phyloP scores from a whole-genome alignment of 2,329 filamentous ascomycete genomes.

The Pseudogymnoascus sp. region DNA sequence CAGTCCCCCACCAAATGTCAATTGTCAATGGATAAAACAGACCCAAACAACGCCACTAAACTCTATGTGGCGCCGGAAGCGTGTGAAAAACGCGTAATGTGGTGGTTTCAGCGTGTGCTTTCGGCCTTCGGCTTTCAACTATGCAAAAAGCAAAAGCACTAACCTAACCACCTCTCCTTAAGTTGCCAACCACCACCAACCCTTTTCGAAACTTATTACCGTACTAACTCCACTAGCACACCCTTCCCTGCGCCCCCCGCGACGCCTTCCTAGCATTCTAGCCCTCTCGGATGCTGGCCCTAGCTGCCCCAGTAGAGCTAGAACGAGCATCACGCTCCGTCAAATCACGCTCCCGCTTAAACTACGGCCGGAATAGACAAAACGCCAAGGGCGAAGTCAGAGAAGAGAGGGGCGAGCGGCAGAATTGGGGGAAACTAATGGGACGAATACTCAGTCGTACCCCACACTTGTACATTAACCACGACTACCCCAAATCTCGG shows the following conservation, averaged over 20 bases:
- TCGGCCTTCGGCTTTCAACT: neutral
- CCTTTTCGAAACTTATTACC: neutral
- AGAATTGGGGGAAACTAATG: neutral
- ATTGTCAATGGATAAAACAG: neutral
- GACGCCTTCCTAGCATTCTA: neutral
- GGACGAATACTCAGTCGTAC: neutral
- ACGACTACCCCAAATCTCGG: slow-evolving; percentile 4
- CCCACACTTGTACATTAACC: neutral
- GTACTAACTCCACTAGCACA: neutral
- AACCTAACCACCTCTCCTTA: neutral
- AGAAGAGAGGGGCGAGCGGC: neutral
- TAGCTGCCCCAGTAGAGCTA: neutral
- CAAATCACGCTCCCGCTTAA: neutral
- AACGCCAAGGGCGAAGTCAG: neutral
- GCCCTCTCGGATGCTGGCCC: neutral
- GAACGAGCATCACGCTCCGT: neutral
- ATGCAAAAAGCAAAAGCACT: neutral
- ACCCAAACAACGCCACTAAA: neutral
- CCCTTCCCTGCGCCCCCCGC: neutral
- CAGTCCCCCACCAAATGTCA: neutral
- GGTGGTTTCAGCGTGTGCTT: neutral
- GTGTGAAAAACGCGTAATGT: neutral
- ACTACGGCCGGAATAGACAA: neutral
- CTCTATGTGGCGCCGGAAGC: neutral
- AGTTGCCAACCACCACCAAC: neutral